A percentile compares a stretch with the other conserved stretches of the same genome.
Conservation (phyloP, 257 asterid species). For the Lantana camara region DNA sequence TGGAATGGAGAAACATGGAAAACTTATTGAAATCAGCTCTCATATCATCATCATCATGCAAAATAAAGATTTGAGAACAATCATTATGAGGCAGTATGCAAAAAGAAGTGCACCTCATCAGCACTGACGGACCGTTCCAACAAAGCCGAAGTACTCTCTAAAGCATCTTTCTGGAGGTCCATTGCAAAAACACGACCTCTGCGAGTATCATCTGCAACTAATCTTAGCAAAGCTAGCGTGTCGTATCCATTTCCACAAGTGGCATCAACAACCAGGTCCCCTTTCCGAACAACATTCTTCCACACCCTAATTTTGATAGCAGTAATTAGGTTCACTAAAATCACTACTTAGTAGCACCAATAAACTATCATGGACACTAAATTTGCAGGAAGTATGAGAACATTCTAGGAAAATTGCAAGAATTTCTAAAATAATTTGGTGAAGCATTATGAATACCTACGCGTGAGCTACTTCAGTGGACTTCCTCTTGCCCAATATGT, state of each 20-base stretch:
- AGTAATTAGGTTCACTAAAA: slow-evolving; percentile 6
- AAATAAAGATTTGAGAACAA: not conserved
- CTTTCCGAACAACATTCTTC: slow-evolving; percentile 75
- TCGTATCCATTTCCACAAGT: slow-evolving; percentile 97
- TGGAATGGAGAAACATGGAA: not conserved
- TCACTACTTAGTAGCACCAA: not conserved
- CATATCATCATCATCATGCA: not conserved
- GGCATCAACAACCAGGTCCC: slow-evolving; percentile 86
- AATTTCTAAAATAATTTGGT: not conserved
- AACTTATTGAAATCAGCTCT: not conserved
- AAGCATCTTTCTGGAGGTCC: slow-evolving; percentile 82
- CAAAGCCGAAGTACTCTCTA: slow-evolving; percentile 71
- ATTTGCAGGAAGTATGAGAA: not conserved
- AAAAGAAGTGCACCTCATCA: slow-evolving; percentile 51
- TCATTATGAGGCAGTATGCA: slow-evolving; percentile 3
- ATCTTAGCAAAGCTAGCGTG: slow-evolving; percentile 68
- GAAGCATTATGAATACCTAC: slow-evolving; percentile 45
- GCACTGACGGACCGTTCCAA: slow-evolving; percentile 59
- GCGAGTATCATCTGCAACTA: slow-evolving; percentile 55
- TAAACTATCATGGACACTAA: not conserved
- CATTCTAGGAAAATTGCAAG: not conserved
- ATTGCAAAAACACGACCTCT: slow-evolving; percentile 80
- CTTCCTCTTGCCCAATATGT: too few species aligned
- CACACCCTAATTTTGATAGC: slow-evolving; percentile 58
- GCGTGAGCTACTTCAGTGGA: slow-evolving; percentile 57